These are phyloP conservation scores for Apiotrichum porosum DNA, from an alignment of 1,284 basidiomycete genomes.

Conservation along the genomic window DNA sequence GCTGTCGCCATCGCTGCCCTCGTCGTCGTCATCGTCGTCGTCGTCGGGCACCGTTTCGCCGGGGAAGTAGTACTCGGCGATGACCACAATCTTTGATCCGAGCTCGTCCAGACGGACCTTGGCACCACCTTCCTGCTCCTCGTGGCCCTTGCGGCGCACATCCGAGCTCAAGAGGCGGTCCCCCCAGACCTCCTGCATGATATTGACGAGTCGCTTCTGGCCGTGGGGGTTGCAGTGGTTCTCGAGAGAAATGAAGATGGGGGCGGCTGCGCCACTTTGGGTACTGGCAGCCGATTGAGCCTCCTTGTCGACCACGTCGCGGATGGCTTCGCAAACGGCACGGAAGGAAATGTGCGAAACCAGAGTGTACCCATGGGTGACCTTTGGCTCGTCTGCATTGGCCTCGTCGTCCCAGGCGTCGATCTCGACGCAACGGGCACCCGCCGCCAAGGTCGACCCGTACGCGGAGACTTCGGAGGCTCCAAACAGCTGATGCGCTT, in stretches of 20 bases:
- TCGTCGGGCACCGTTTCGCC: neutral
- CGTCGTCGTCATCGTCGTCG: conserved; percentile 2
- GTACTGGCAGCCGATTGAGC: neutral
- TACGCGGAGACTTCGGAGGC: conserved; percentile 10
- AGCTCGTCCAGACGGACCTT: conserved; percentile 8
- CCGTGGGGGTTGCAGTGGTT: conserved; percentile 16
- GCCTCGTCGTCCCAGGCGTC: conserved; percentile 17
- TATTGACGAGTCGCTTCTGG: conserved; percentile 15
- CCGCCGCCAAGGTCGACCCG: conserved; percentile 7
- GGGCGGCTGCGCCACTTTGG: neutral
- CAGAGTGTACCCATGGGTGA: conserved; percentile 20
- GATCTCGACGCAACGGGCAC: conserved; percentile 19
- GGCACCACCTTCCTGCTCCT: neutral
- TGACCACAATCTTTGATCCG: conserved; percentile 12
- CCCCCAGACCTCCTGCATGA: conserved; percentile 15
- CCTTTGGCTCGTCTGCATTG: conserved; percentile 14
- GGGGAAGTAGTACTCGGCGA: conserved; percentile 16
- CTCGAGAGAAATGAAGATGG: conserved; percentile 14
- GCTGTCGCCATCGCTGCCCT: neutral
- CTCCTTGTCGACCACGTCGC: conserved; percentile 6
- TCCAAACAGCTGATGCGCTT: conserved; percentile 51
- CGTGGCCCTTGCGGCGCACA: neutral
- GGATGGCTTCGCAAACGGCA: conserved; percentile 15
- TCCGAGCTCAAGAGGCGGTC: conserved; percentile 4
- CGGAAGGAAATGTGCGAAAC: conserved; percentile 16